These are phyloP conservation scores for Gracilaria gracilis DNA, from an alignment of 23 red algal species.

Conservation along the genomic window DNA sequence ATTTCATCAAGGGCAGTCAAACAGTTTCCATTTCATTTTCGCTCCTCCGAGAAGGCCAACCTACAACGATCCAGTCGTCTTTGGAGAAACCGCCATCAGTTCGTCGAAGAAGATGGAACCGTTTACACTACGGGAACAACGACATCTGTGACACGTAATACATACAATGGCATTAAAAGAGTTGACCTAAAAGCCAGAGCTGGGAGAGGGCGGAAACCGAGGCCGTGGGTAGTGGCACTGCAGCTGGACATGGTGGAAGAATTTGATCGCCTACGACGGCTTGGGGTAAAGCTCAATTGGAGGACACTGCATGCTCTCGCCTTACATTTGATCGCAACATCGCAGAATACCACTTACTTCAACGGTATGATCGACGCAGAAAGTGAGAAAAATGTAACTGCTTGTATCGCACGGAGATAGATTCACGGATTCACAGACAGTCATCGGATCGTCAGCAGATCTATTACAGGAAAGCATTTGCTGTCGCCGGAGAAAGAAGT, in stretches of 20 bases:
- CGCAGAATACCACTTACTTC: neutral
- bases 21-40: neutral
- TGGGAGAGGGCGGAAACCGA: neutral
- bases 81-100: neutral
- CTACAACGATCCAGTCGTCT: neutral
- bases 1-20: slow-evolving; percentile 9
- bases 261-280: neutral
- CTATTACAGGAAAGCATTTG: neutral
- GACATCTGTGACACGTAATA: slow-evolving; percentile 4
- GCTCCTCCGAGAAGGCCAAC: neutral
- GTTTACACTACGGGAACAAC: neutral
- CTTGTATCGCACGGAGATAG: neutral
- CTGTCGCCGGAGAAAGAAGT: slow-evolving; percentile 19
- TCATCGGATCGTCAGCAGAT: slow-evolving; percentile 27
- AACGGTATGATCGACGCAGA: neutral
- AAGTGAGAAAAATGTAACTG: neutral
- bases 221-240: slow-evolving; percentile 6
- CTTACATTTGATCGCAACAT: neutral
- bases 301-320: slow-evolving; percentile 7
- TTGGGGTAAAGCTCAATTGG: slow-evolving; percentile 41
- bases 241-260: neutral
- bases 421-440: slow-evolving; percentile 26
- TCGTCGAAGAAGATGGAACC: neutral
- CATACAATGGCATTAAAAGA: neutral
- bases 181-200: neutral